Evolutionary conservation across 2,329 filamentous ascomycete genomes (phyloP), one percentile per base, ranked within the genome.

Genomic region (Xylaria sp.): DNA sequence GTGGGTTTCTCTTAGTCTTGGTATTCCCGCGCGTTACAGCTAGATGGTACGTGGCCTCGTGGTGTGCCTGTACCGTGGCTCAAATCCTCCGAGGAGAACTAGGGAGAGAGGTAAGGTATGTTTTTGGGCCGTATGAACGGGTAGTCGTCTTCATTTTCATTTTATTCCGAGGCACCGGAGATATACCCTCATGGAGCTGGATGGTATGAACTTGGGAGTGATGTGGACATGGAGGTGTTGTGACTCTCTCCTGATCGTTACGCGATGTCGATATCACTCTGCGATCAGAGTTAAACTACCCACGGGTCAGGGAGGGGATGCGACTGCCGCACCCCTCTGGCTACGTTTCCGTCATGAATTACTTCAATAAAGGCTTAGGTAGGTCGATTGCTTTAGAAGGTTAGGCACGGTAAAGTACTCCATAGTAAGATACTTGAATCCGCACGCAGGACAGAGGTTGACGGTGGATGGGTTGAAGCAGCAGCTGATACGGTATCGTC

Each of bases 1-100:
- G 58, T 62, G 64, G 31, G 41, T n/a, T 54, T 41, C 39, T 41
- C 9, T 48, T 50, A 23, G 31, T 39, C 39, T 66, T 15, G 41
- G 37, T 51, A 44, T 66, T 50, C 23, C 51, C 41, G 39, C 23
- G 20, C 37, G 15, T 18, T 7, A 18, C 15, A 44, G 39, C 18
- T 20, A 20, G 50, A 41, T 55, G 51, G 46, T 52, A 58, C 34
- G 50, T 66, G 39, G 57, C 39, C n/a, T 54, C 23, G 28, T 50
- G 23, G 51, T 50, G 28, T 20, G 48, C 64, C 41, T 66, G 57
- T 50, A 8, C n/a, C 56, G 20, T 57, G 39, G 18, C 41, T n/a
- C 23, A 25, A 28, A 28, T 3, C 39, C n/a, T 15, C 23, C 15
- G 15, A 12, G 7, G 39, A 46, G 9, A 23, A 46, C 15, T 31